Evolutionary conservation across 768 basidiomycete genomes (phyloP).

Genomic region (Suillus spraguei): DNA sequence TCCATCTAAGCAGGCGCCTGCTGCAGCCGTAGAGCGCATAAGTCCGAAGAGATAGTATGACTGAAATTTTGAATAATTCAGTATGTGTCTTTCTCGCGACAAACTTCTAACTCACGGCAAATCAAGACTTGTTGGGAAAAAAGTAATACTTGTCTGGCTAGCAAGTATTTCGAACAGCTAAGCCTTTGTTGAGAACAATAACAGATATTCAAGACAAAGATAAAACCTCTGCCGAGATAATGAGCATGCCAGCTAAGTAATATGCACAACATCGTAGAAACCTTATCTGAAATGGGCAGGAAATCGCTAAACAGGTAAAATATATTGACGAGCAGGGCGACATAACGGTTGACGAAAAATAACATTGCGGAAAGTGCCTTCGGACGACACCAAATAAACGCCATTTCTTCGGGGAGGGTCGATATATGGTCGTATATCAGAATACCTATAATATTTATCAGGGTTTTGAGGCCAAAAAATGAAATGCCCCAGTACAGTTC

Average conservation of each 20-base stretch:
- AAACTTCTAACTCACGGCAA: constrained; percentile 38
- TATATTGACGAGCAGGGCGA: constrained; percentile 44
- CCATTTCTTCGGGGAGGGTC: constrained; percentile 39
- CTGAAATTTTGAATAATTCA: constrained; percentile 28
- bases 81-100: not conserved
- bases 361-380: constrained; percentile 41
- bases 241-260: not conserved
- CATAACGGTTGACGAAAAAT: constrained; percentile 55
- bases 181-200: not conserved
- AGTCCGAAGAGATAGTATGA: constrained; percentile 48
- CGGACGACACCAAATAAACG: constrained; percentile 47
- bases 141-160: constrained; percentile 44
- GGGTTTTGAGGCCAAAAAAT: not conserved
- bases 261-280: not conserved
- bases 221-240: constrained; percentile 10
- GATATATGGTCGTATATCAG: constrained; percentile 33
- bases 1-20: constrained; percentile 35
- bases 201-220: not conserved
- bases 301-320: constrained; percentile 31
- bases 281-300: constrained; percentile 18
- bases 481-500: not conserved
- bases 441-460: constrained; percentile 20
- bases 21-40: constrained; percentile 52
- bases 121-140: constrained; percentile 49
- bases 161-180: constrained; percentile 43